Percentiles rank a stretch among this genome's conserved stretches.
phyloP scores from a whole-genome alignment of 306 rosid species.

The Echinosophora koreensis region DNA sequence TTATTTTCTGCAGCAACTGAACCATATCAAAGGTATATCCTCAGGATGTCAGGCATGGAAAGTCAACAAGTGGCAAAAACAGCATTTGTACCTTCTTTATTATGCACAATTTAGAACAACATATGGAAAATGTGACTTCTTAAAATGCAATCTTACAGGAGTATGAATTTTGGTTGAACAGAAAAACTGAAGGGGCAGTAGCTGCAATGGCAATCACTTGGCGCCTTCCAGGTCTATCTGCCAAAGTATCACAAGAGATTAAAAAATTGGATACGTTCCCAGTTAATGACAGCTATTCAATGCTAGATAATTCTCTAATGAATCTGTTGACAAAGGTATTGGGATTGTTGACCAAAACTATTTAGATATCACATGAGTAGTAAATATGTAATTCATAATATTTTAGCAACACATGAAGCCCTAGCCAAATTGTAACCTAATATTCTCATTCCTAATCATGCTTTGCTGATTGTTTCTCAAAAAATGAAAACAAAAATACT shows the following conservation, averaged over 20 bases:
- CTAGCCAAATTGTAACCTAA: too few species aligned
- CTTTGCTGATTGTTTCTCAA: too few species aligned
- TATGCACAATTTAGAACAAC: constrained; percentile 29
- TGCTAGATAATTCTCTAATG: neutral
- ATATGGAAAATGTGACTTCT: constrained; percentile 42
- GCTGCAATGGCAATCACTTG: constrained; percentile 68
- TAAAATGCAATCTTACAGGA: constrained; percentile 77
- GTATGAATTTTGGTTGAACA: constrained; percentile 63
- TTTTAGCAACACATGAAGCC: too few species aligned
- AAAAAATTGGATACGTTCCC: neutral
- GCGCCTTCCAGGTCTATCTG: constrained; percentile 91
- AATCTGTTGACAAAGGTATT: neutral
- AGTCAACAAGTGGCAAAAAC: constrained; percentile 44
- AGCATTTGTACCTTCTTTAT: constrained; percentile 38
- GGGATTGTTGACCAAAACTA: too few species aligned
- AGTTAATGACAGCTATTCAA: neutral
- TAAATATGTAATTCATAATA: too few species aligned
- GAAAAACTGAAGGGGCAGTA: constrained; percentile 66
- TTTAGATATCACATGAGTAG: too few species aligned
- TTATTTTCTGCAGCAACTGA: constrained; percentile 99
- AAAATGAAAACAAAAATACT: too few species aligned
- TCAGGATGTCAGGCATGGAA: constrained; percentile 67
- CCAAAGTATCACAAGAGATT: constrained; percentile 44
- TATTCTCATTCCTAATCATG: too few species aligned
- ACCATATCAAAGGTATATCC: constrained; percentile 86